Percentiles rank a stretch among this genome's conserved stretches.
Evolutionary conservation across 192 early-diverging fungal genomes (phyloP).

Genomic region (Coemansia interrupta): DNA sequence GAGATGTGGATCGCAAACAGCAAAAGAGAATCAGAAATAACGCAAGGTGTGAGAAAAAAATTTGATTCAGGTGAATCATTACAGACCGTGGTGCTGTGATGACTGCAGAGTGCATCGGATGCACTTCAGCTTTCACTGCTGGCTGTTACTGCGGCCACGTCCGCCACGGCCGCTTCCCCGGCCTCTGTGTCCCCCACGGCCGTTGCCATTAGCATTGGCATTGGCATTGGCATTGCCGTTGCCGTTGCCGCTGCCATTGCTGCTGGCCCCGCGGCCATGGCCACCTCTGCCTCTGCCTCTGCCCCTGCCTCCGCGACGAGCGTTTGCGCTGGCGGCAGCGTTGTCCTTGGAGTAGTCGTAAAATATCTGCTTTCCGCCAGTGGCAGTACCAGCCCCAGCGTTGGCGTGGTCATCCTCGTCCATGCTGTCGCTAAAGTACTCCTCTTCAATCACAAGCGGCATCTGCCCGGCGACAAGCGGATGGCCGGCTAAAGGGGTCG

Average conservation of each 20-base stretch:
- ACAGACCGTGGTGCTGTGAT: not conserved
- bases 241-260: not conserved
- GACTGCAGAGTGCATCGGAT: no score
- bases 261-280: conserved; percentile 18
- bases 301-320: not conserved
- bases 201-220: not conserved
- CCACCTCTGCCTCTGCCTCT: conserved; percentile 11
- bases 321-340: not conserved
- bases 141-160: not conserved
- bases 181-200: conserved; percentile 4
- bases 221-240: not conserved
- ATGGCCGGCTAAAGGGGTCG: conserved; percentile 11
- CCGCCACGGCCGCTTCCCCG: not conserved
- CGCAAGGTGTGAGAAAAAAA: not conserved
- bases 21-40: not conserved
- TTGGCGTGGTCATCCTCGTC: conserved; percentile 28
- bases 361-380: conserved; percentile 9
- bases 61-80: not conserved
- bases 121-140: not conserved
- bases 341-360: conserved; percentile 24
- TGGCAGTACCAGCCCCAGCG: not conserved
- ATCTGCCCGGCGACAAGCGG: conserved; percentile 34
- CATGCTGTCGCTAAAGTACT: conserved; percentile 47
- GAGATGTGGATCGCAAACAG: not conserved
- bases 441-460: conserved; percentile 43